phyloP scores from a whole-genome alignment of 2,329 filamentous ascomycete species.

The Aspergillus sojae region DNA sequence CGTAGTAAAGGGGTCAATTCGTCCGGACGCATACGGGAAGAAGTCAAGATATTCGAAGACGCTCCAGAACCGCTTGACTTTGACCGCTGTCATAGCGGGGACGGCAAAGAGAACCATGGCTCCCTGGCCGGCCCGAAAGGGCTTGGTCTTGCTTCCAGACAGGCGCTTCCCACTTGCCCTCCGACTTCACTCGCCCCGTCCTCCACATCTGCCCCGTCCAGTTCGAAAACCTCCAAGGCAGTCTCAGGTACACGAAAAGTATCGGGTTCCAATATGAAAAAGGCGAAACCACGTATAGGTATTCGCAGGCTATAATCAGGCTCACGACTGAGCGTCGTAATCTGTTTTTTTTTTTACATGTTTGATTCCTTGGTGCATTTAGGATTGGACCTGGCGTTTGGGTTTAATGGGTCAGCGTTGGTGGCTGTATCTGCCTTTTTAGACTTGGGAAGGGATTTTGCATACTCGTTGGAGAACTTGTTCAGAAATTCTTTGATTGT shows the following conservation, averaged over 20 bases:
- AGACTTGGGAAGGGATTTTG: neutral
- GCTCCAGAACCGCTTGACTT: slow-evolving; percentile 20
- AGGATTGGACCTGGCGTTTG: neutral
- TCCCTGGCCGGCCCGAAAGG: slow-evolving; percentile 19
- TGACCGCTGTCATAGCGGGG: slow-evolving; percentile 20
- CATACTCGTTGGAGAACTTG: neutral
- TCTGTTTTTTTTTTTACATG: neutral
- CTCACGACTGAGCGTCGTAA: neutral
- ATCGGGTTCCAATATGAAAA: slow-evolving; percentile 23
- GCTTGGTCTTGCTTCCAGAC: slow-evolving; percentile 5
- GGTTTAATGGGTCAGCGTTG: neutral
- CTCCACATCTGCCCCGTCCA: slow-evolving; percentile 12
- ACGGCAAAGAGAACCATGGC: slow-evolving; percentile 30
- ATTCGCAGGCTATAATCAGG: slow-evolving; percentile 36
- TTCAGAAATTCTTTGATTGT: neutral
- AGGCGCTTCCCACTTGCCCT: slow-evolving; percentile 3
- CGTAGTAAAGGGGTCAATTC: slow-evolving; percentile 27
- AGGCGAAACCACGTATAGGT: slow-evolving; percentile 38
- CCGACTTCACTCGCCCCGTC: slow-evolving; percentile 8
- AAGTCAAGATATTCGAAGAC: slow-evolving; percentile 38
- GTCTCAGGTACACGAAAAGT: slow-evolving; percentile 26
- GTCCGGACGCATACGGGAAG: slow-evolving; percentile 27
- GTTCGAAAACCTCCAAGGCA: slow-evolving; percentile 23
- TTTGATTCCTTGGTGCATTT: neutral
- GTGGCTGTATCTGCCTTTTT: neutral